phyloP scores from a whole-genome alignment of 441 rosid species.

The Corymbia citriodora region DNA sequence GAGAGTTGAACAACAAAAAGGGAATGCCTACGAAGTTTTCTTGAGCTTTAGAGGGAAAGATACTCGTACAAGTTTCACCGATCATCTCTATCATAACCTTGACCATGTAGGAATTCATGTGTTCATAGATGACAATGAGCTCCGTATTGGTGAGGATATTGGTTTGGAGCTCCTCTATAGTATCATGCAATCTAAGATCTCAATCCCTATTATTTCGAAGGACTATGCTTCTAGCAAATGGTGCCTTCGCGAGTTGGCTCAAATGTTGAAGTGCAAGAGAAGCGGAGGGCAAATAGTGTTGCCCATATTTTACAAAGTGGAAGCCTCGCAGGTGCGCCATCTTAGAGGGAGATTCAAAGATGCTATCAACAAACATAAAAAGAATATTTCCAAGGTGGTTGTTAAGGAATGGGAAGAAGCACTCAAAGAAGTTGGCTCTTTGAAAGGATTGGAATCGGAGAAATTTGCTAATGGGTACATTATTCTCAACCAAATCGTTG shows the following conservation, averaged over 20 bases:
- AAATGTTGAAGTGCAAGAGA: not conserved
- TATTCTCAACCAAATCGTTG: not conserved
- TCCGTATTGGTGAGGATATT: not conserved
- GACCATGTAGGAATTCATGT: accelerated
- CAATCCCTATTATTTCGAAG: not conserved
- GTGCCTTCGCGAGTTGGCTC: not conserved
- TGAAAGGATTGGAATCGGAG: not conserved
- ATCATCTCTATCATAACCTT: not conserved
- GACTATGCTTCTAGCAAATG: not conserved
- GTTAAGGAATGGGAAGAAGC: not conserved
- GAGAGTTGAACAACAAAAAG: accelerated
- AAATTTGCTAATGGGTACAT: accelerated
- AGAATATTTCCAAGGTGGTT: accelerated
- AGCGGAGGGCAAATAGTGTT: not conserved
- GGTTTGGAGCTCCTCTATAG: not conserved
- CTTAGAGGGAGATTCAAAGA: not conserved
- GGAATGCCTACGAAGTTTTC: not conserved
- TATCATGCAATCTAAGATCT: accelerated
- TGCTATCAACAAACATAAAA: not conserved
- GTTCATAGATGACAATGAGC: not conserved
- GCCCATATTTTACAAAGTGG: not conserved
- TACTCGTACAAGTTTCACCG: not conserved
- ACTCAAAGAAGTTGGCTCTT: accelerated
- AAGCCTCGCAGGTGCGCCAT: not conserved
- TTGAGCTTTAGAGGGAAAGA: not conserved